Evolutionary conservation across 495 filamentous ascomycete genomes (phyloP), one percentile per base, ranked within the genome.

Genomic region (Usnea hakonensis): DNA sequence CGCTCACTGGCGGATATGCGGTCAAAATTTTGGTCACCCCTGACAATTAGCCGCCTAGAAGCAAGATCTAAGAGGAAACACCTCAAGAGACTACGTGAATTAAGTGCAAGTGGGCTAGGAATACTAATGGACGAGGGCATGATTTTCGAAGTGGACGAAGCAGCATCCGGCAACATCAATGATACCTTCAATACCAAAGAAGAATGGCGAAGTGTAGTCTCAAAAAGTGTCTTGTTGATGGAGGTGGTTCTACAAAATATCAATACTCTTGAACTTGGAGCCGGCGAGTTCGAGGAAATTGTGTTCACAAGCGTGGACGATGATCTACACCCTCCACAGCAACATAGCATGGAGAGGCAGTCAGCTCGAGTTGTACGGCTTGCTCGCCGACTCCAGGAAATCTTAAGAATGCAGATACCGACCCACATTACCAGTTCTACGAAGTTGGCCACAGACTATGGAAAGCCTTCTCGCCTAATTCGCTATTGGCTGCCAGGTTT

Each of bases 21-120:
- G 50, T 73, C 73, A 38, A 74, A 78, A 57, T 75, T 91, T 13
- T 77, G 90, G 32, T 85, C 86, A 8, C 90, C 90, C 5, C 78
- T 96, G 58, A 83, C 87, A 32, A 69, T 85, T 8, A 85, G 82
- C 55, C 83, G 89, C 35, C 76, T 85, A 17, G 86, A 96, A 64
- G 86, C 88, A 11, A 78, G 83, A 21, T 72, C 75, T 57, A 96
- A 93, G 68, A 85, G 83, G 71, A 75, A 78, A n/a, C 74, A 72
- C 16, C 79, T 98, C 38, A 81, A 80, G 64, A 78, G 77, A 54
- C 77, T 91, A 43, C 83, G 87, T 44, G 83, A 90, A 68, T 81
- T 90, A 71, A 89, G 88, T 60, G 90, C 93, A n/a, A 89, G 87
- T 68, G 90, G 89, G 16, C 75, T 97, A 6, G 94, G 94, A 4